Percentiles rank a stretch among this genome's conserved stretches.
These are phyloP conservation scores for sunflower (Helianthus annuus) DNA, from an alignment of 129 eudicot genomes.

Conservation along the genomic window HanXRQr2.0-SUNRISE NC_035447.2:29757053-29757552, in stretches of 20 bases:
- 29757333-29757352: too few relatives aligned
- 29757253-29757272: neutral
- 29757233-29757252: neutral
- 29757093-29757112: constrained; percentile 14
- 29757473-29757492: too few relatives aligned
- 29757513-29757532: too few relatives aligned
- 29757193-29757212: neutral
- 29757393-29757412: too few relatives aligned
- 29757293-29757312: neutral
- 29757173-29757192: neutral
- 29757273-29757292: neutral
- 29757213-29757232: neutral
- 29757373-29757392: too few relatives aligned
- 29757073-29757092: constrained; percentile 59
- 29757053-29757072: constrained; percentile 31
- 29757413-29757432: too few relatives aligned
- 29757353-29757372: neutral
- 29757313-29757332: neutral
- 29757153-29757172: neutral
- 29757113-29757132: constrained; percentile 1
- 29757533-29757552: too few relatives aligned
- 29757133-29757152: neutral
- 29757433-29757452: too few relatives aligned
- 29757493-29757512: too few relatives aligned
- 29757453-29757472: too few relatives aligned